These are phyloP conservation scores for Xerocomellus chrysenteron DNA, from an alignment of 768 basidiomycete species.

Conservation along the genomic window DNA sequence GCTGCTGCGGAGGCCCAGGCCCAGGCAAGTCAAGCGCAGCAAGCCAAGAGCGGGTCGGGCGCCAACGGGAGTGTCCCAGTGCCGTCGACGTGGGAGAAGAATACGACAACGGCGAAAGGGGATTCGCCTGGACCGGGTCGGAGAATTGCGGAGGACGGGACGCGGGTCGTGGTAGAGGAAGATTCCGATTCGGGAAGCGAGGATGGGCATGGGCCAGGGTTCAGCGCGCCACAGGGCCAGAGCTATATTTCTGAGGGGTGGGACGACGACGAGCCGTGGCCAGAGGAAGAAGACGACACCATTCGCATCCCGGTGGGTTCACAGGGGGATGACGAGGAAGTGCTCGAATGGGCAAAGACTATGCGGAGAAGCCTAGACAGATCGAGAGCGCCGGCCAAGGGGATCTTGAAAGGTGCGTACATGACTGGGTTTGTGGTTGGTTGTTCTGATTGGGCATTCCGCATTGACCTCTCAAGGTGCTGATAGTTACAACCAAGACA, in stretches of 20 bases:
- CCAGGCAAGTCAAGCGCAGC: constrained; percentile 23
- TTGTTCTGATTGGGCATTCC: constrained; percentile 7
- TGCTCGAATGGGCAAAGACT: constrained; percentile 77
- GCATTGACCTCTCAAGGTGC: constrained; percentile 48
- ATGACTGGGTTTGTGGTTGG: background rate
- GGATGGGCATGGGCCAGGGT: constrained; percentile 39
- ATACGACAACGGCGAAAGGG: constrained; percentile 60
- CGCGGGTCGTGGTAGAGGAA: constrained; percentile 63
- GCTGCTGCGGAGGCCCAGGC: constrained; percentile 32
- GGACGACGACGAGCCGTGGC: constrained; percentile 82
- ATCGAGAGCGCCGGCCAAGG: constrained; percentile 63
- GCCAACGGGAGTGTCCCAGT: constrained; percentile 39
- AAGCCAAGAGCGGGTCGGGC: constrained; percentile 19
- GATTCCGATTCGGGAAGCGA: constrained; percentile 63
- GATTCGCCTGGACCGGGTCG: constrained; percentile 44
- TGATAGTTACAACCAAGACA: constrained; percentile 63
- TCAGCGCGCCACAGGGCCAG: constrained; percentile 36
- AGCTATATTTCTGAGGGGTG: constrained; percentile 60
- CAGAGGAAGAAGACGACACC: constrained; percentile 69
- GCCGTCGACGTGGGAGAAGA: constrained; percentile 77
- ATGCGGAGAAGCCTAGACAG: constrained; percentile 73
- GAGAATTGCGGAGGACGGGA: constrained; percentile 64
- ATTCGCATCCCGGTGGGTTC: constrained; percentile 44
- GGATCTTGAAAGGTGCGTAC: constrained; percentile 76
- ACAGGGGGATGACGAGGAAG: constrained; percentile 47